Base-by-base conservation (phyloP, 2,329 filamentous ascomycete genomes). In the Catunica adiposa region DNA sequence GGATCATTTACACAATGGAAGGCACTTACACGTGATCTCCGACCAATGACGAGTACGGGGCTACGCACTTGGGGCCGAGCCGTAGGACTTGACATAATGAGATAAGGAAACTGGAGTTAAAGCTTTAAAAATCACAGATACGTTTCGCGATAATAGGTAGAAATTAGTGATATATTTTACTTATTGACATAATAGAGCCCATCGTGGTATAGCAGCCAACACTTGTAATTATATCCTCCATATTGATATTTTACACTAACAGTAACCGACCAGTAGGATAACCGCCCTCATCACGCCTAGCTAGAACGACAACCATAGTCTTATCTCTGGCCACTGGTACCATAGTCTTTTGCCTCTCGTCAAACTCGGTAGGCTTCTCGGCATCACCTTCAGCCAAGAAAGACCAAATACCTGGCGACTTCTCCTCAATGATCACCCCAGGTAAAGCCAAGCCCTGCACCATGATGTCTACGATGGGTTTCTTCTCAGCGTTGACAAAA, bases 241-340 rank as follows among this genome's bases (percentile, higher is more conserved):
- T 44, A 2, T 38, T 2, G 9, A 9, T n/a, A 38, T 20, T 61
- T 51, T 56, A 61, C 7, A 61, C 17, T 8, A 60, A 34, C n/a
- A 23, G 34, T 11, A 60, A 22, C 29, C 54, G 53, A 1, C 60
- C 58, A 20, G 53, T 15, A n/a, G 57, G 58, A 42, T 48, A 57
- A 14, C 60, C 57, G 22, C 37, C 29, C 15, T 20, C 40, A 5
- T 53, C 53, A 1, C 50, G 34, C 20, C 58, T 58, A n/a, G 57
- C 61, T 14, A 62, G 34, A 15, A 62, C 34, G 7, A 61, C 59
- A 3, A 62, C 57, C 58, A 62, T 60, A 2, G 47, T 58, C 57
- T 61, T 60, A 29, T 62, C 61, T 47, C 57, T 34, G 9, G 56
- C 58, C n/a, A 62, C 59, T 14, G 58, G 53, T 1, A 47, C 57